A percentile compares a stretch with the other conserved stretches of the same genome.
phyloP scores from a whole-genome alignment of 2,329 filamentous ascomycete genomes.

The Fusarium dimerum region DNA sequence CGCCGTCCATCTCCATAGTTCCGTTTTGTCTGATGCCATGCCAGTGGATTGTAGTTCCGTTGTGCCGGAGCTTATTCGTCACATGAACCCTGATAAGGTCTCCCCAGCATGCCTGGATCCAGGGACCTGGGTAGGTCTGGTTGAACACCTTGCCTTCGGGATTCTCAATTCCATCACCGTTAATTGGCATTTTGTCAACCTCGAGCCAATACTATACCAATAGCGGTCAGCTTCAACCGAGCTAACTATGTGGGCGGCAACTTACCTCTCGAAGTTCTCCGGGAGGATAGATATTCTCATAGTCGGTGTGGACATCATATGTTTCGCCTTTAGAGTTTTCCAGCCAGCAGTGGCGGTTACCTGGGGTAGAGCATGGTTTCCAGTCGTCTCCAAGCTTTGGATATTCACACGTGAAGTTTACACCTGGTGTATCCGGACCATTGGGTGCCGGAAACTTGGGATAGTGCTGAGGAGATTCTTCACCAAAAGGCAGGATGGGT shows the following conservation, averaged over 20 bases:
- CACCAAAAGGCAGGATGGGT: slow-evolving; percentile 1
- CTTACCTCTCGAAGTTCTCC: neutral
- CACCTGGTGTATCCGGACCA: neutral
- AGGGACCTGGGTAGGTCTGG: slow-evolving; percentile 1
- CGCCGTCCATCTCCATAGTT: slow-evolving; percentile 8
- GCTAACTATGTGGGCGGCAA: neutral
- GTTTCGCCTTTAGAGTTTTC: neutral
- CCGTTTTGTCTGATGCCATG: slow-evolving; percentile 9
- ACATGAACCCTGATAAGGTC: neutral
- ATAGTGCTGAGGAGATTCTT: neutral
- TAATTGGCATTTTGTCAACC: neutral
- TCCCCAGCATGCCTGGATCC: slow-evolving; percentile 5
- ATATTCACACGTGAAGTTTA: neutral
- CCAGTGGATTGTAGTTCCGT: slow-evolving; percentile 9
- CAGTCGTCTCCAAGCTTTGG: neutral
- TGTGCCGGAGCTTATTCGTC: slow-evolving; percentile 2
- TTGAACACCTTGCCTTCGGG: slow-evolving; percentile 3
- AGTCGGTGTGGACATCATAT: neutral
- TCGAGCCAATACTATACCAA: neutral
- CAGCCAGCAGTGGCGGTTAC: slow-evolving; percentile 1
- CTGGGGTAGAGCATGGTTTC: neutral
- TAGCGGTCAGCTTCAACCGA: neutral
- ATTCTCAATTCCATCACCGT: slow-evolving; percentile 1
- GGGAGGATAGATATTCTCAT: neutral
- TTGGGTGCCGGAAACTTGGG: slow-evolving; percentile 1